Percentiles rank a stretch among this genome's conserved stretches.
Conservation (phyloP, 1,139 yeast genomes). For the Wickerhamomyces sp. region DNA sequence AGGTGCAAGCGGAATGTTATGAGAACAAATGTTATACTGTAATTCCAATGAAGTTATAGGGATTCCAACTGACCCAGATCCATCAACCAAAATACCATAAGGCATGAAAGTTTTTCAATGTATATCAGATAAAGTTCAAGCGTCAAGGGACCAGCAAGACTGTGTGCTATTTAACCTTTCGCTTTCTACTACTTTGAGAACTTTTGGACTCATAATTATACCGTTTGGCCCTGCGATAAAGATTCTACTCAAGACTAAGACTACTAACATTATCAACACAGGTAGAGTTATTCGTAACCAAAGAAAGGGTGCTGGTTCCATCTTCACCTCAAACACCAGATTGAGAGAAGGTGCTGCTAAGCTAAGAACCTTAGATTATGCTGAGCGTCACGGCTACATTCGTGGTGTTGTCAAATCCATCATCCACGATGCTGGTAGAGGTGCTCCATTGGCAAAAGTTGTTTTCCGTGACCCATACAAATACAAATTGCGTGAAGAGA, state of each 20-base stretch:
- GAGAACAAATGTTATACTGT: too few relatives aligned
- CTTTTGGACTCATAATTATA: too few relatives aligned
- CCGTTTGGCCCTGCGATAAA: too few relatives aligned
- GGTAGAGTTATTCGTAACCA: slow-evolving; percentile 99
- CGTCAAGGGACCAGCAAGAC: neutral
- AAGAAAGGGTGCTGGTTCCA: slow-evolving; percentile 99
- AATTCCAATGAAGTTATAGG: too few relatives aligned
- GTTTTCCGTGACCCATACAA: slow-evolving; percentile 99
- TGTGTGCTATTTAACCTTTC: neutral
- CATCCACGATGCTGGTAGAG: slow-evolving; percentile 99
- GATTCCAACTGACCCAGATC: too few relatives aligned
- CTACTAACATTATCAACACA: slow-evolving; percentile 30
- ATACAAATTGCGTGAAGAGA: slow-evolving; percentile 97
- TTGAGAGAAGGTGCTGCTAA: slow-evolving; percentile 99
- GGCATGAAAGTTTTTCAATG: too few relatives aligned
- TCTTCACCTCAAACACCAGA: slow-evolving; percentile 99
- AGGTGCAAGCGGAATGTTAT: neutral
- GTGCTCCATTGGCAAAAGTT: slow-evolving; percentile 99
- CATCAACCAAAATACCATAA: too few relatives aligned
- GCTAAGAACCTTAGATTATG: slow-evolving; percentile 97
- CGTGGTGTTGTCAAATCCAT: slow-evolving; percentile 99
- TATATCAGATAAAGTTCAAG: neutral
- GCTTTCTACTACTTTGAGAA: neutral
- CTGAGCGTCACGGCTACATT: slow-evolving; percentile 99
- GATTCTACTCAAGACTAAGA: too few relatives aligned